These are phyloP conservation scores for Russula vinacea DNA, from an alignment of 768 basidiomycete species.

Conservation along the genomic window DNA sequence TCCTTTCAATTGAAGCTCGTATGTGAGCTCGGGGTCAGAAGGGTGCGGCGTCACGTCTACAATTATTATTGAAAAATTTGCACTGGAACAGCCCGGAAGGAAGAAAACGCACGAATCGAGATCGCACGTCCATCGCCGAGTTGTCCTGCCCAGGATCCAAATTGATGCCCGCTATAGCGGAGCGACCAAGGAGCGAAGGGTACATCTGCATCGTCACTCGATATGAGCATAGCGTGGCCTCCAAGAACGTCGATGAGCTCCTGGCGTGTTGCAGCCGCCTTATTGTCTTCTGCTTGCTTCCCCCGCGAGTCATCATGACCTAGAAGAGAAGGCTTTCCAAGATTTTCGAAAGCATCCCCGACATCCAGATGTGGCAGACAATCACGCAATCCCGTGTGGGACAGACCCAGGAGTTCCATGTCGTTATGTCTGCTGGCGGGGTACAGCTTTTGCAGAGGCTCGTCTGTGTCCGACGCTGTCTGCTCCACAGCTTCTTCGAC, in stretches of 20 bases:
- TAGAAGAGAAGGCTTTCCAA: conserved; percentile 59
- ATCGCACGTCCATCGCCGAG: conserved; percentile 94
- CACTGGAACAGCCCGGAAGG: neutral
- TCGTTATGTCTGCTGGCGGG: conserved; percentile 48
- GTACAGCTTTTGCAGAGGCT: conserved; percentile 46
- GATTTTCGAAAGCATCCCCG: conserved; percentile 70
- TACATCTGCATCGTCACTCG: conserved; percentile 36
- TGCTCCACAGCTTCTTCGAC: conserved; percentile 33
- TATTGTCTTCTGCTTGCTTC: conserved; percentile 32
- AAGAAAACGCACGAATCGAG: conserved; percentile 57
- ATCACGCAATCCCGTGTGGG: conserved; percentile 64
- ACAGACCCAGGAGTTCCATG: conserved; percentile 66
- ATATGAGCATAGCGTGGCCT: conserved; percentile 70
- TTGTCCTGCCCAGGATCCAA: conserved; percentile 89
- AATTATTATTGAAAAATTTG: neutral
- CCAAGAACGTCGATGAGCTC: conserved; percentile 80
- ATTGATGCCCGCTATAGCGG: conserved; percentile 89
- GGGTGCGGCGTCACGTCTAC: conserved; percentile 79
- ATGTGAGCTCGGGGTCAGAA: conserved; percentile 48
- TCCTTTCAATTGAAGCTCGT: conserved; percentile 94
- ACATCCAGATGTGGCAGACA: conserved; percentile 83
- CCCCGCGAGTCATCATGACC: conserved; percentile 33
- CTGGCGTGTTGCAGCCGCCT: conserved; percentile 50
- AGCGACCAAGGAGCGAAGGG: conserved; percentile 70
- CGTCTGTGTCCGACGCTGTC: conserved; percentile 33